Evolutionary conservation across 2,329 filamentous ascomycete genomes (phyloP), one percentile per base, ranked within the genome.

Genomic region (Claviceps spartinae): DNA sequence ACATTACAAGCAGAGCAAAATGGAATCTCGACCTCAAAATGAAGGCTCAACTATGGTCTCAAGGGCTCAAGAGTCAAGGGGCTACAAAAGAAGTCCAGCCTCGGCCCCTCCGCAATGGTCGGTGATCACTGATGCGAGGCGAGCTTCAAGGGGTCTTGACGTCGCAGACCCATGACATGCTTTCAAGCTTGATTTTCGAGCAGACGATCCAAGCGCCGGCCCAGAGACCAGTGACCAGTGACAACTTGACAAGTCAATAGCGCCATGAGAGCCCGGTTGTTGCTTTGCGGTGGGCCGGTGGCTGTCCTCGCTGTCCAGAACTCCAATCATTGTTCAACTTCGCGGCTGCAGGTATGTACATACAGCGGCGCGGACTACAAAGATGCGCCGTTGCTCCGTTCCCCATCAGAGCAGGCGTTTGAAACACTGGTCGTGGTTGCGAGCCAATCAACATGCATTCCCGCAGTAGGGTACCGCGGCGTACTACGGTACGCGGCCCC

Each of bases 381-480:
- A 60, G 60, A 65, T 61, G 58, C 54, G 44, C 63, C 63, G 63
- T 52, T 50, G 48, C 56, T 65, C 63, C 63, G 63, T 51, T 53
- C 47, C 54, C 50, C 18, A 38, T 46, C 34, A 7, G 48, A 18
- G 24, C n/a, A 22, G 5, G 14, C 22, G 26, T 22, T 22, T 18
- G 8, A 18, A 16, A 26, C 22, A 22, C 24, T 43, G 18, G n/a
- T 14, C 40, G 7, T 20, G 26, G 8, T 41, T 20, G 40, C 18
- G 5, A 16, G 30, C 48, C 48, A 50, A 50, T 45, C 48, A 44
- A 26, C 41, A 14, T 14, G 30, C 40, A 26, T 5, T 18, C 5
- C 18, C 7, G 16, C 41, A 26, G n/a, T 22, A 18, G 18, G 18
- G 18, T 18, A 18, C 18, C 18, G 18, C 18, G 18, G 18, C n/a